Percentiles rank a stretch among this genome's conserved stretches.
Conservation (phyloP, 306 rosid genomes). For the Mimosa bimucronata region DNA sequence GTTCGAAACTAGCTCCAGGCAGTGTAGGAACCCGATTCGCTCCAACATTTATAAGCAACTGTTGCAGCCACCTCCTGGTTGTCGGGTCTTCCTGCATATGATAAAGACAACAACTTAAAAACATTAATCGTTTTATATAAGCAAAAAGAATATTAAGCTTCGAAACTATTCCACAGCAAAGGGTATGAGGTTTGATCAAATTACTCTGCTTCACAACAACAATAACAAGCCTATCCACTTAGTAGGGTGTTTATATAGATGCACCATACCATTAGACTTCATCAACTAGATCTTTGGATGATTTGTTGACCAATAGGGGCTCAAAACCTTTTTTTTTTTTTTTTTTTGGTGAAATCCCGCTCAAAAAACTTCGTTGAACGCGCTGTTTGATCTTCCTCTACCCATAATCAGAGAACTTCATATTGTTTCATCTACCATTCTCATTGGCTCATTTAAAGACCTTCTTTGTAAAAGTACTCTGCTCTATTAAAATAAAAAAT, state of each 20-base stretch:
- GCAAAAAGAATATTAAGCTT: slow-evolving; percentile 10
- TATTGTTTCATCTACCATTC: no score
- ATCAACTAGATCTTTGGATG: no score
- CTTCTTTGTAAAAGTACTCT: background rate
- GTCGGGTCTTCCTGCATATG: slow-evolving; percentile 81
- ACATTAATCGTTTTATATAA: slow-evolving; percentile 7
- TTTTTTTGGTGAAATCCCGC: no score
- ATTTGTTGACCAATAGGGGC: no score
- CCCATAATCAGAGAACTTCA: no score
- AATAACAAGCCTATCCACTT: no score
- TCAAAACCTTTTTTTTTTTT: no score
- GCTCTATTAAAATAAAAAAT: background rate
- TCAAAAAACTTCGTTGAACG: no score
- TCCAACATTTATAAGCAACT: slow-evolving; percentile 79
- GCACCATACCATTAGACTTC: no score
- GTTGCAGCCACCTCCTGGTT: slow-evolving; percentile 90
- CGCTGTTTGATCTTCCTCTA: no score
- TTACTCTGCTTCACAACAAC: background rate
- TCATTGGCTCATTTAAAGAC: no score
- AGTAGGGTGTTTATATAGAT: no score
- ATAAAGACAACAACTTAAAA: slow-evolving; percentile 21
- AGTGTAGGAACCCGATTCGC: slow-evolving; percentile 69
- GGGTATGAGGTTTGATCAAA: background rate
- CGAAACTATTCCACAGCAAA: slow-evolving; percentile 7
- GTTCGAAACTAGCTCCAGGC: slow-evolving; percentile 89